These are phyloP conservation scores for Vitis vinifera DNA, from an alignment of 164 flowering plant genomes.

Conservation along the genomic window DNA sequence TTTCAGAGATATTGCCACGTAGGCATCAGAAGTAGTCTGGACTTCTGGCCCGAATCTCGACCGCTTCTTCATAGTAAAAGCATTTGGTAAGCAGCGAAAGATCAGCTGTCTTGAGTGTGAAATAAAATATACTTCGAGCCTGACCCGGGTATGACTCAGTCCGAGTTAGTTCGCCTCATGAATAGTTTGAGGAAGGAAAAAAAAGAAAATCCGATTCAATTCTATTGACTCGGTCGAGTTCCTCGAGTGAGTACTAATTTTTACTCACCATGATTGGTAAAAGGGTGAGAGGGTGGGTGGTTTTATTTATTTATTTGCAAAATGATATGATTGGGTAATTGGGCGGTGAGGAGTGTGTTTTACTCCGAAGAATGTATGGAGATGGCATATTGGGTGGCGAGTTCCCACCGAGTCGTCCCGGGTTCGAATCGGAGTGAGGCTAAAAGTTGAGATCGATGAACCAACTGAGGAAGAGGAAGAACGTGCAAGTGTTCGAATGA, in stretches of 20 bases:
- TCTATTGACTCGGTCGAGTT: slow-evolving; percentile 15
- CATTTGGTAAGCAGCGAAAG: slow-evolving; percentile 18
- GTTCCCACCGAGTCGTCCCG: slow-evolving; percentile 69
- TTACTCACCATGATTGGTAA: too few relatives aligned
- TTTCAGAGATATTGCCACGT: slow-evolving; percentile 53
- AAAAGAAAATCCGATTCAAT: neutral
- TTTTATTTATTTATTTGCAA: slow-evolving; percentile 1
- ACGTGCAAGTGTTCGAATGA: neutral
- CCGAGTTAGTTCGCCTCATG: slow-evolving; percentile 11
- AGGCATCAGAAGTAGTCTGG: slow-evolving; percentile 30
- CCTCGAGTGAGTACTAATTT: neutral
- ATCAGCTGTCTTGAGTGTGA: neutral
- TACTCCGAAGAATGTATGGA: slow-evolving; percentile 44
- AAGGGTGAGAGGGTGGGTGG: neutral
- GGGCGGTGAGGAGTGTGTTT: slow-evolving; percentile 5
- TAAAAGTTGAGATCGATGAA: neutral
- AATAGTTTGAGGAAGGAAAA: neutral
- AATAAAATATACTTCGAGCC: neutral
- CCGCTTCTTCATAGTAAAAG: slow-evolving; percentile 51
- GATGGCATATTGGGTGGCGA: slow-evolving; percentile 42
- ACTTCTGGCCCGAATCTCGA: slow-evolving; percentile 62
- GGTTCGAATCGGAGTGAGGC: slow-evolving; percentile 41
- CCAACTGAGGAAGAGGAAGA: neutral
- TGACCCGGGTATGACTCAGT: slow-evolving; percentile 26
- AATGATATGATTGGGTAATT: neutral